Evolutionary conservation across 805 yeast species (phyloP), one percentile per base, ranked within the genome.

Genomic region (Blastobotrys americana): DNA sequence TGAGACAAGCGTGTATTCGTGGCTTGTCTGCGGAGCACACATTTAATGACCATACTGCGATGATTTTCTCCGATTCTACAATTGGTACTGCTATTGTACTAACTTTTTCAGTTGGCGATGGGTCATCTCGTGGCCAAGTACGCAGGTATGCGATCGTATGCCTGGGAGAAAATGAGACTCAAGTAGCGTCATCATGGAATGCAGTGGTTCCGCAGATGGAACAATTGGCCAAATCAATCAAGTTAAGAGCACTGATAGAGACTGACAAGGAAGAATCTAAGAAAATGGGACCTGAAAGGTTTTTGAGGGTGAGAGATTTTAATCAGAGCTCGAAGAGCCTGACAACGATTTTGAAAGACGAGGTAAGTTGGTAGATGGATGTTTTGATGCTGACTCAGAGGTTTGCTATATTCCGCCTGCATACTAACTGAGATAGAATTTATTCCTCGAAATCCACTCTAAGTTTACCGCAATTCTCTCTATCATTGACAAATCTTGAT

Each of bases 1-100:
- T 59, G 13, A 49, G 63, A 5, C 59, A 56, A 39, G 46, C 55
- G 17, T 57, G 63, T 42, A 46, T 59, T 39, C 46, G 56, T 17
- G 47, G 49, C 31, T 48, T 51, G 25, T 50, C 54, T 21, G 47
- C 56, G 8, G 60, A 57, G 41, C 51, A 54, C 36, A 49, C 52
- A 9, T 55, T 55, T 36, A 49, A 47, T 20, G 57, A 53, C 40
- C 36, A 37, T 38, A 48, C 54, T 8, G 57, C 59, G 5, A 51
- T 56, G 47, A 42, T 56, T 49, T 53, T 56, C 34, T 43, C 50
- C 13, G 59, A 56, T 34, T 40, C 54, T 13, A 42, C 48, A 10
- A 49, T 54, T 37, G 58, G 58, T 3, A 46, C 56, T 1, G 55
- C 52, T 8, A 43, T 56, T 27, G 54, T 48, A 16, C 39, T 52